Evolutionary conservation across 2,329 filamentous ascomycete species (phyloP).

Genomic region (Pyricularia pennisetigena): DNA sequence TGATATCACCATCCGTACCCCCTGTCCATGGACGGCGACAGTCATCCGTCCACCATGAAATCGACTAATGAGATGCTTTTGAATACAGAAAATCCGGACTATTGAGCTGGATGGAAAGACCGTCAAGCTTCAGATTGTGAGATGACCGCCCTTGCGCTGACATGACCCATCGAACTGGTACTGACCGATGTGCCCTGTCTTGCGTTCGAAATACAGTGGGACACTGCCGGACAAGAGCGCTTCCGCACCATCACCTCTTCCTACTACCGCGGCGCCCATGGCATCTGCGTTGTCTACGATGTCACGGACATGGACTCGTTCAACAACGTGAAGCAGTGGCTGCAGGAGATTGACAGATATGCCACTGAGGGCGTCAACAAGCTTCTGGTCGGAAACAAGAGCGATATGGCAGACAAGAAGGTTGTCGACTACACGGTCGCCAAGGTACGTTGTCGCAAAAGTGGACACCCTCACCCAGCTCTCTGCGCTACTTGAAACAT

Average conservation of each 20-base stretch:
- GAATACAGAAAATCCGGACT: conserved; percentile 88
- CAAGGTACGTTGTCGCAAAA: conserved; percentile 58
- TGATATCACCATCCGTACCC: conserved; percentile 29
- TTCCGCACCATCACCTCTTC: conserved; percentile 99
- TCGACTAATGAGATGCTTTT: not conserved
- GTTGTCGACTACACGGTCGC: conserved; percentile 99
- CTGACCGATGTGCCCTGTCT: not conserved
- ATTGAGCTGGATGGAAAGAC: conserved; percentile 99
- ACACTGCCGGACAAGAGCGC: conserved; percentile 89
- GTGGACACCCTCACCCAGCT: not conserved
- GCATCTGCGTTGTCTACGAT: conserved; percentile 99
- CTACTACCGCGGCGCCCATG: conserved; percentile 98
- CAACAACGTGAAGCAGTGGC: conserved; percentile 99
- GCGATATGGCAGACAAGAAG: conserved; percentile 99
- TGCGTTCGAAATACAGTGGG: conserved; percentile 57
- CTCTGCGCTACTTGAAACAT: not conserved
- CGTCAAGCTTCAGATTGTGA: conserved; percentile 97
- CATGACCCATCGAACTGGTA: not conserved
- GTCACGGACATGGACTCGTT: conserved; percentile 99
- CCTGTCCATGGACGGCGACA: not conserved
- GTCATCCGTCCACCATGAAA: not conserved
- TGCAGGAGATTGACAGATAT: conserved; percentile 98
- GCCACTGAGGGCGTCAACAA: conserved; percentile 99
- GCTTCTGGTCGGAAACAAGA: conserved; percentile 98
- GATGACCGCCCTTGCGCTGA: conserved; percentile 18